Conservation (phyloP, 2,329 filamentous ascomycete species). For the Aureobasidium sp. region DNA sequence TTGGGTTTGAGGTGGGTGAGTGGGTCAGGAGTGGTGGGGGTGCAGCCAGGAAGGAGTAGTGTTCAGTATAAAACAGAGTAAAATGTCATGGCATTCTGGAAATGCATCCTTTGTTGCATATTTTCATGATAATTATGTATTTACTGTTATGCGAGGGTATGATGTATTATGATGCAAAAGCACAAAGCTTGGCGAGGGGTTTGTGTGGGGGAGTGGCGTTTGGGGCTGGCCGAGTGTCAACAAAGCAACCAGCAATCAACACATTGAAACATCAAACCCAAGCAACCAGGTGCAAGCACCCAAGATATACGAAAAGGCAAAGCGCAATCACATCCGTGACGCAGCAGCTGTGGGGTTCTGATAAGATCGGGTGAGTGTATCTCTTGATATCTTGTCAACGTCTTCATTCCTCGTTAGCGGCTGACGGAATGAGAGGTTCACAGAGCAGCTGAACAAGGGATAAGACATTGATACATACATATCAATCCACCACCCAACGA, state of each 20-base stretch:
- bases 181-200: background rate
- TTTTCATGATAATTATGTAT: background rate
- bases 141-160: too few relatives aligned
- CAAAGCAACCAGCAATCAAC: constrained; percentile 7
- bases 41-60: constrained; percentile 3
- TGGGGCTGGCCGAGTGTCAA: constrained; percentile 5
- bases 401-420: constrained; percentile 14
- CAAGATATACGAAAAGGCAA: background rate
- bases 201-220: background rate
- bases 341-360: background rate
- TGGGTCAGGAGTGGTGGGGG: constrained; percentile 49
- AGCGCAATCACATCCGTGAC: background rate
- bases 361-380: constrained; percentile 6
- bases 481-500: constrained; percentile 33
- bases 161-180: background rate
- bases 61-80: background rate
- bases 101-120: background rate
- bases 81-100: background rate
- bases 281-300: background rate
- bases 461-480: background rate
- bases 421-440: constrained; percentile 4
- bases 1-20: constrained; percentile 84
- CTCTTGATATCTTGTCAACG: background rate
- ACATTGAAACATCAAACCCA: background rate
- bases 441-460: constrained; percentile 7